Base-by-base conservation (phyloP, 2,329 filamentous ascomycete species). In the Graphilbum fragrans region DNA sequence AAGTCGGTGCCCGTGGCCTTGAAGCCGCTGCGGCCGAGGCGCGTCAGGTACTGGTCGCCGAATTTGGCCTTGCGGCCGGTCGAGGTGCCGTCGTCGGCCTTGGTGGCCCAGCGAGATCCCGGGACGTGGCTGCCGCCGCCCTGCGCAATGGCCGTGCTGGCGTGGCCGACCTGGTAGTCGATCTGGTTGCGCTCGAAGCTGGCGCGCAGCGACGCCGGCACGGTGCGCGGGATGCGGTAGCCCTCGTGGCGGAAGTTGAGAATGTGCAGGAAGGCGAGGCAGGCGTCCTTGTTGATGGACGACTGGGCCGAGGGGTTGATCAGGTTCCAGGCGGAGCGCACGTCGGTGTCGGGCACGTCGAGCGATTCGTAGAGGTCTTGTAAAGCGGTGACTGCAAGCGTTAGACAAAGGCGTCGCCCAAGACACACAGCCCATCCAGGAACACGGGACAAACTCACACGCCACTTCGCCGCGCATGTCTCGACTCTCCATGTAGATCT, bases 111-210 rank as follows among this genome's bases (percentile, higher is more conserved):
- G 53, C 82, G 78, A 46, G 82, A 82, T 32, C 25, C 33, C 12
- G 47, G 76, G 2, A 67, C 65, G n/a, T 68, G 63, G 25, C 70
- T 69, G 43, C 72, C 37, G 19, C 32, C 21, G 7, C 39, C 39
- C 5, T 29, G 25, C 14, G 45, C 77, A 2, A 67, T 65, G n/a
- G 68, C 63, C 27, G 71, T 69, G 43, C 72, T 69, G 47, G 82
- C 75, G 54, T 82, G 82, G 59, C 93, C 86, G 45, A 96, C 59
- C 56, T 94, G 86, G 65, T 96, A 98, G 63, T 95, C 87, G 58
- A 98, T 96, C 60, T 94, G 79, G 57, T 93, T 94, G 57, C 86
- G 83, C 65, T 98, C 90, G 55, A 98, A 98, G 45, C 81, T 90
- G 23, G 86, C 72, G 32, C 92, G 80, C 33, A 98, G 74, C n/a